A percentile compares a stretch with the other conserved stretches of the same genome.
These are phyloP conservation scores for Aschersonia sp. DNA, from an alignment of 2,329 filamentous ascomycete genomes.

Conservation along the genomic window DNA sequence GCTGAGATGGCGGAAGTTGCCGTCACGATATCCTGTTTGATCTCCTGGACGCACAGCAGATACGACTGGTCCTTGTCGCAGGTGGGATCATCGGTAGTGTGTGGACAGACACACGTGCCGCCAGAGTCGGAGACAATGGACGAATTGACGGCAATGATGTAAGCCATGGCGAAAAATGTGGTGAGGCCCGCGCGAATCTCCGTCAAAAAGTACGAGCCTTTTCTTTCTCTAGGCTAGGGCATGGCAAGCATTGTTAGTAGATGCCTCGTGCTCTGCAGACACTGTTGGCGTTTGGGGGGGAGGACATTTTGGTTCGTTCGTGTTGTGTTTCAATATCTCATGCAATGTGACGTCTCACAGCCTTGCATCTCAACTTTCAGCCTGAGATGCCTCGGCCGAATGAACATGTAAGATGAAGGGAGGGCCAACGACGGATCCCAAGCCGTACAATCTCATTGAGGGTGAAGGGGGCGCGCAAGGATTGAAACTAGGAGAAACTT, in stretches of 20 bases:
- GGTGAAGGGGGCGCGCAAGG: not conserved
- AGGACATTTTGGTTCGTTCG: not conserved
- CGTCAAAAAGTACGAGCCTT: constrained; percentile 66
- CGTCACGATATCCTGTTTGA: constrained; percentile 70
- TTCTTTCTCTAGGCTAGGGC: constrained; percentile 49
- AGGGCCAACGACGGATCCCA: not conserved
- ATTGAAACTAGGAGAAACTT: constrained; percentile 21
- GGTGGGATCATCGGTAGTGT: constrained; percentile 30
- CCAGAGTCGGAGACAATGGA: constrained; percentile 47
- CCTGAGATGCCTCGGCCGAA: not conserved
- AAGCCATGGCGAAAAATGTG: constrained; percentile 56
- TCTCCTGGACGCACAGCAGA: constrained; percentile 42
- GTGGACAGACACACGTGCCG: constrained; percentile 62
- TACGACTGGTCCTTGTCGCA: constrained; percentile 45
- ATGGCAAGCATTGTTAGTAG: not conserved
- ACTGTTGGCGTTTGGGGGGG: not conserved
- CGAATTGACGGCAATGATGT: constrained; percentile 39
- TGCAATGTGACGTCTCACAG: not conserved
- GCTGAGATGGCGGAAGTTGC: constrained; percentile 74
- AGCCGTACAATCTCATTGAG: not conserved
- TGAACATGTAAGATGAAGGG: too few relatives aligned
- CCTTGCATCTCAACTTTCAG: not conserved
- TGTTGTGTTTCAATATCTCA: not conserved
- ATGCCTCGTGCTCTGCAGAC: not conserved
- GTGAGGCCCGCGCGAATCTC: constrained; percentile 73